Evolutionary conservation across 2,329 filamentous ascomycete species (phyloP).

Genomic region (Talaromyces sp.): DNA sequence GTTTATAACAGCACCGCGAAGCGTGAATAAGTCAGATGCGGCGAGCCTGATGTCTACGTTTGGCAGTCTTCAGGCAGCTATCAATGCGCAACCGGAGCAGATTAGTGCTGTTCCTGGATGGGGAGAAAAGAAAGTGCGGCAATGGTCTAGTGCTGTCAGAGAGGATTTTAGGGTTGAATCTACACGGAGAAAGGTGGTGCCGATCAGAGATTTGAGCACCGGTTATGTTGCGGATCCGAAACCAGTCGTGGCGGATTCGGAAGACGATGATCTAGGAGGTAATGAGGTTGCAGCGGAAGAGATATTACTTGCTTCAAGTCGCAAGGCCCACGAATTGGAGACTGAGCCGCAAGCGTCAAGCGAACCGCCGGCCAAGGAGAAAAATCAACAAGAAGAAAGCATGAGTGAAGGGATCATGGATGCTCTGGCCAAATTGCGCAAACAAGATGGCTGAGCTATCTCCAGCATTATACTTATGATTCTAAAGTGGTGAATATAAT

Average conservation of each 20-base stretch:
- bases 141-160: constrained; percentile 76
- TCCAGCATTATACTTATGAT: neutral
- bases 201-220: constrained; percentile 21
- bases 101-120: constrained; percentile 81
- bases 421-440: constrained; percentile 55
- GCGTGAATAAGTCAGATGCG: constrained; percentile 92
- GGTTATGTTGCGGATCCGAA: constrained; percentile 2
- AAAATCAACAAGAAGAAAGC: constrained; percentile 35
- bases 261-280: constrained; percentile 30
- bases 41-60: constrained; percentile 87
- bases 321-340: constrained; percentile 22
- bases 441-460: constrained; percentile 23
- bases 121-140: constrained; percentile 91
- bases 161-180: constrained; percentile 79
- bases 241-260: constrained; percentile 27
- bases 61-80: constrained; percentile 77
- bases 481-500: neutral
- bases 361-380: constrained; percentile 19
- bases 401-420: constrained; percentile 58
- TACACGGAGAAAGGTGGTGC: constrained; percentile 56
- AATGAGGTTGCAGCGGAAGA: constrained; percentile 46
- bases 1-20: constrained; percentile 84
- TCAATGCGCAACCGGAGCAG: constrained; percentile 85
- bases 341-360: constrained; percentile 21
- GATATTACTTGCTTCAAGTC: constrained; percentile 35